Evolutionary conservation across 441 rosid species (phyloP).

Genomic region (Daphne laureola): DNA sequence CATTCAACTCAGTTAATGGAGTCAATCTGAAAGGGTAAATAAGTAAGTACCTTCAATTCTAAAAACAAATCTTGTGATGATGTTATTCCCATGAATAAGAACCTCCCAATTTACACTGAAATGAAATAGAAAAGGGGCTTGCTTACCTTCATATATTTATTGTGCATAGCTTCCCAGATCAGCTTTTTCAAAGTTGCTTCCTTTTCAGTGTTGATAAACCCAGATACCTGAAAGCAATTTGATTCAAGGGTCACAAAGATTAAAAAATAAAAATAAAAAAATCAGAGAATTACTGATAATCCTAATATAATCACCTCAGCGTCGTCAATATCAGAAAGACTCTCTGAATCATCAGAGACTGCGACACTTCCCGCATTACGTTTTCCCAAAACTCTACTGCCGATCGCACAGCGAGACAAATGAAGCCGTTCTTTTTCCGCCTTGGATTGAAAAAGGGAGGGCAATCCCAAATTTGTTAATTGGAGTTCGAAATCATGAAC

Average conservation of each 20-base stretch:
- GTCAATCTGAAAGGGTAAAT: background rate
- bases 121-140: background rate
- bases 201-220: conserved; percentile 9
- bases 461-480: too few species aligned
- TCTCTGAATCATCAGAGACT: conserved; percentile 5
- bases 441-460: background rate
- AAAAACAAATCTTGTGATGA: background rate
- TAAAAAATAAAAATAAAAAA: too few species aligned
- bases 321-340: conserved; percentile 13
- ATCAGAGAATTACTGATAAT: background rate
- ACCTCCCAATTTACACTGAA: background rate
- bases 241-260: background rate
- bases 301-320: conserved; percentile 8
- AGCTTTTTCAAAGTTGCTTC: conserved; percentile 11
- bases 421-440: conserved; percentile 2
- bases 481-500: too few species aligned
- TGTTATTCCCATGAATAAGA: background rate
- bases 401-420: background rate
- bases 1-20: background rate
- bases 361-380: conserved; percentile 3
- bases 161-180: conserved; percentile 15
- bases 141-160: conserved; percentile 10
- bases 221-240: conserved; percentile 1
- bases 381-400: conserved; percentile 2
- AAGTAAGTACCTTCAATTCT: background rate